These are phyloP conservation scores for Alnus rubra DNA, from an alignment of 306 rosid genomes.

Conservation along the genomic window DNA sequence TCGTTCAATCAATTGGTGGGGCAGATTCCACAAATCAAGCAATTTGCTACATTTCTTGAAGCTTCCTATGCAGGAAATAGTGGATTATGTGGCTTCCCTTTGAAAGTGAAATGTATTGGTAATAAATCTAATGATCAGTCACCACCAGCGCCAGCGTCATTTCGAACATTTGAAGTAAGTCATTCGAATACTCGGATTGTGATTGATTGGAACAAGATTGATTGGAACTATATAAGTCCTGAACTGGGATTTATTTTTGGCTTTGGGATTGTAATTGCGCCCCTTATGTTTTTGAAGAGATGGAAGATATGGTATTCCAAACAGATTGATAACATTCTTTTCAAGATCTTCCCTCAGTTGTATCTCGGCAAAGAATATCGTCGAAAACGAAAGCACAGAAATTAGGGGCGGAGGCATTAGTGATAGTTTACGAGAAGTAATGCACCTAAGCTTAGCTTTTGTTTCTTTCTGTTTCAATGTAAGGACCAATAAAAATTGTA, in stretches of 20 bases:
- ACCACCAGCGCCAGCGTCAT: background rate
- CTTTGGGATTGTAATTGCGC: constrained; percentile 4
- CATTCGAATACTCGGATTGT: background rate
- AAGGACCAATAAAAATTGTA: no score
- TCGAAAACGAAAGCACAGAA: background rate
- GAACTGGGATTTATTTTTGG: constrained; percentile 9
- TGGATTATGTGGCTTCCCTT: constrained; percentile 21
- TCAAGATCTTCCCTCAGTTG: background rate
- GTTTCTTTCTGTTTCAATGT: no score
- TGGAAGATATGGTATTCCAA: background rate
- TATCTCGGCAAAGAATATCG: background rate
- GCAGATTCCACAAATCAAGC: background rate
- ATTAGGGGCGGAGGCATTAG: background rate
- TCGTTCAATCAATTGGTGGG: constrained; percentile 29
- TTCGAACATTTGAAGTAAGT: background rate
- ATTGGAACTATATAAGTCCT: background rate
- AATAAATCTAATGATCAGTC: no score
- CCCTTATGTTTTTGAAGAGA: background rate
- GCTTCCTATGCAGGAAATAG: constrained; percentile 8
- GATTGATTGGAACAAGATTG: background rate
- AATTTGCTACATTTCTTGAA: constrained; percentile 14
- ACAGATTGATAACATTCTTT: background rate
- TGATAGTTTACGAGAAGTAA: background rate
- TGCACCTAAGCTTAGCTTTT: no score
- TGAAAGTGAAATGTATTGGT: background rate